A percentile compares a stretch with the other conserved stretches of the same genome.
Evolutionary conservation across 495 filamentous ascomycete species (phyloP).

Genomic region (Talaromyces proteolyticus): DNA sequence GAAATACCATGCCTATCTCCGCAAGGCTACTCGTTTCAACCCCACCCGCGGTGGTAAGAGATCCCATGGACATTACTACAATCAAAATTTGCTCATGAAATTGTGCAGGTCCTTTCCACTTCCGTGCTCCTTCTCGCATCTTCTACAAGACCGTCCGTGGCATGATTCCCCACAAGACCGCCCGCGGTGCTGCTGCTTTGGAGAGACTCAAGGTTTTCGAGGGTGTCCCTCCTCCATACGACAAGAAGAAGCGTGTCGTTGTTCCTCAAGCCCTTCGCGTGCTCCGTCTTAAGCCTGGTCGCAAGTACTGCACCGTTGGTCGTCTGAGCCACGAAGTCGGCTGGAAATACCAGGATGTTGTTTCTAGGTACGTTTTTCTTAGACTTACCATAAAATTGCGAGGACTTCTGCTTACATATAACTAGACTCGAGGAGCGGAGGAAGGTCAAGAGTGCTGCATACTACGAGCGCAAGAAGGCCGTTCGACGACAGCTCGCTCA

Average conservation of each 20-base stretch:
- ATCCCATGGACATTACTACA: slow-evolving; percentile 19
- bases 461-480: slow-evolving; percentile 99
- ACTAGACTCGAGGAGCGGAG: slow-evolving; percentile 93
- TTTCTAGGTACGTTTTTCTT: slow-evolving; percentile 70
- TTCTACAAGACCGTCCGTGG: slow-evolving; percentile 99
- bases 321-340: slow-evolving; percentile 97
- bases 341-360: slow-evolving; percentile 99
- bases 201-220: slow-evolving; percentile 99
- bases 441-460: slow-evolving; percentile 97
- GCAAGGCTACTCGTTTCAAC: slow-evolving; percentile 99
- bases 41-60: slow-evolving; percentile 88
- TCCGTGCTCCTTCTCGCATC: slow-evolving; percentile 96
- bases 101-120: slow-evolving; percentile 88
- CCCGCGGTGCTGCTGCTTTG: slow-evolving; percentile 91
- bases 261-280: slow-evolving; percentile 96
- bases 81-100: background rate
- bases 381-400: background rate
- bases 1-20: slow-evolving; percentile 99
- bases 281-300: slow-evolving; percentile 90
- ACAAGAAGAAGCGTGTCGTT: slow-evolving; percentile 99
- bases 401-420: slow-evolving; percentile 28
- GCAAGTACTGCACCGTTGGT: slow-evolving; percentile 99
- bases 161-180: slow-evolving; percentile 99
- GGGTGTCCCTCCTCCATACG: slow-evolving; percentile 97
- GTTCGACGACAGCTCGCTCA: slow-evolving; percentile 81